A percentile compares a stretch with the other conserved stretches of the same genome.
These are phyloP conservation scores for Citrus unshiu DNA, from an alignment of 345 rosid genomes.

Conservation along the genomic window DNA sequence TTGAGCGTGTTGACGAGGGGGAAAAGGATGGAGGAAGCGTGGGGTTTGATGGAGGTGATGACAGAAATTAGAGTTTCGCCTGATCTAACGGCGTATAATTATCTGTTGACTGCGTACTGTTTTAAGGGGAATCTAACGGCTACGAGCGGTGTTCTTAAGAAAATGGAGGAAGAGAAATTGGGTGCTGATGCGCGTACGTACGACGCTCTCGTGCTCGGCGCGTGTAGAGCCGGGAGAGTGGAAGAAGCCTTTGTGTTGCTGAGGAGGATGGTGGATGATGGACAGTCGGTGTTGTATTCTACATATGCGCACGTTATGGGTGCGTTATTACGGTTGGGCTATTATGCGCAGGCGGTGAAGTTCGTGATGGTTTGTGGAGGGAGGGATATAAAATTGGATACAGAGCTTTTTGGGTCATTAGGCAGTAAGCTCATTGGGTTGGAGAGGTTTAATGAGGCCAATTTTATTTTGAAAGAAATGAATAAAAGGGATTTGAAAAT, in stretches of 20 bases:
- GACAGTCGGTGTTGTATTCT: conserved; percentile 38
- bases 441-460: conserved; percentile 39
- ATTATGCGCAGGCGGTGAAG: conserved; percentile 41
- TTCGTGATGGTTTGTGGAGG: conserved; percentile 50
- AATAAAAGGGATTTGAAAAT: conserved; percentile 34
- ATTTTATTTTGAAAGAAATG: conserved; percentile 53
- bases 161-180: conserved; percentile 46
- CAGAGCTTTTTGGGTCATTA: conserved; percentile 49
- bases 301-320: conserved; percentile 52
- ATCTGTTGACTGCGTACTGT: conserved; percentile 44
- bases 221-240: conserved; percentile 52
- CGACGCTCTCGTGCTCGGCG: conserved; percentile 73
- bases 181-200: conserved; percentile 47
- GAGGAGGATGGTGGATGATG: conserved; percentile 64
- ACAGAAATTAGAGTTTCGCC: conserved; percentile 24
- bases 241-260: conserved; percentile 55
- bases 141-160: conserved; percentile 41
- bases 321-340: conserved; percentile 36
- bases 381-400: conserved; percentile 43
- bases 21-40: conserved; percentile 41
- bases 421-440: conserved; percentile 42
- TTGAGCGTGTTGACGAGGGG: conserved; percentile 35
- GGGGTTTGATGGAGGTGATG: conserved; percentile 44
- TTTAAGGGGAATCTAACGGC: conserved; percentile 35
- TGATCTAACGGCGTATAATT: conserved; percentile 56